Evolutionary conservation across 164 flowering plant genomes (phyloP).

Genomic region (Paratinospora sagittata): DNA sequence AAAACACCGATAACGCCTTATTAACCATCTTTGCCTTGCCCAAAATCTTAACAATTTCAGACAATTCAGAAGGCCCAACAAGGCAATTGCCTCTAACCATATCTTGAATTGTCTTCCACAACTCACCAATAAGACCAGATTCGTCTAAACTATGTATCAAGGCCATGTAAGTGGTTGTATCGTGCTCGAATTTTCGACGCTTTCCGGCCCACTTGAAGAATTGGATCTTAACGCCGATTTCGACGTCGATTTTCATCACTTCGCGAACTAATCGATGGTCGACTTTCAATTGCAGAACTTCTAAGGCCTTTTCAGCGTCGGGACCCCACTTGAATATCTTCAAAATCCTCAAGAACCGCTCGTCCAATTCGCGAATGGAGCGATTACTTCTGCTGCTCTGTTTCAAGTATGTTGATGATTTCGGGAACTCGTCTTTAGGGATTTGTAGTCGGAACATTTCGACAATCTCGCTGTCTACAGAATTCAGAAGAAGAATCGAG

Average conservation of each 20-base stretch:
- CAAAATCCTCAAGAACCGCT: constrained; percentile 86
- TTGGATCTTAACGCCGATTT: constrained; percentile 61
- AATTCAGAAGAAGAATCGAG: neutral
- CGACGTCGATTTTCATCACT: constrained; percentile 64
- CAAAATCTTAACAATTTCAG: constrained; percentile 60
- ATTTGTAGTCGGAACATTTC: constrained; percentile 57
- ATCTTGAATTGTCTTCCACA: constrained; percentile 82
- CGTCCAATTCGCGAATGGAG: constrained; percentile 55
- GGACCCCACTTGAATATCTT: constrained; percentile 98
- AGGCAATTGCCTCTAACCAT: constrained; percentile 53
- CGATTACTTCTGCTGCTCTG: constrained; percentile 20
- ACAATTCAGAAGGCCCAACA: constrained; percentile 49
- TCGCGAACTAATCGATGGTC: constrained; percentile 75
- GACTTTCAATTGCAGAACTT: constrained; percentile 75
- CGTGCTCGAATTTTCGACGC: constrained; percentile 67
- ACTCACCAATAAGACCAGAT: constrained; percentile 52
- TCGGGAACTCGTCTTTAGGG: constrained; percentile 21
- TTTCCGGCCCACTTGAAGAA: constrained; percentile 93
- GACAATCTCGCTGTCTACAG: constrained; percentile 74
- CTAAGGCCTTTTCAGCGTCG: constrained; percentile 91
- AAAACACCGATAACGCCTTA: constrained; percentile 76
- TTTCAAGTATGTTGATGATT: constrained; percentile 18
- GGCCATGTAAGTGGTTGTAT: constrained; percentile 66
- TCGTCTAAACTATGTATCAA: constrained; percentile 69
- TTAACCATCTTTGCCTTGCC: constrained; percentile 83